Base-by-base conservation (phyloP, 805 yeast genomes). In the Teunomyces gatunensis region DNA sequence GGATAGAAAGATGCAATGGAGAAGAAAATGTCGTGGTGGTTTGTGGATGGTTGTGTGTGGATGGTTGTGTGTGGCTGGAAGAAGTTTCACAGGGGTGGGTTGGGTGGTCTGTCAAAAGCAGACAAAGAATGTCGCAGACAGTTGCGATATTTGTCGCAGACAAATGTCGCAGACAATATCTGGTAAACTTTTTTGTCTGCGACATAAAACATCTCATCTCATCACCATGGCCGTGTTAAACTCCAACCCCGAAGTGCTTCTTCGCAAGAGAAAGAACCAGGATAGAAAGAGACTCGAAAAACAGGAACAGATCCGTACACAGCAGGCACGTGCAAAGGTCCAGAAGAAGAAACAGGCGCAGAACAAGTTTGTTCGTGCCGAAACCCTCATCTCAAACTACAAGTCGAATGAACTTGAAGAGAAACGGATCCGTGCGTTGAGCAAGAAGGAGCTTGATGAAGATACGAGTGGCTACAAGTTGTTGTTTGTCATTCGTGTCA, bases 261-360 rank as follows among this genome's bases (percentile, higher is more conserved):
- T 87, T 52, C 81, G 83, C 61, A 87, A 87, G 73, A 81, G 95
- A 69, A 87, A 86, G 72, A 80, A 85, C 61, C 86, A 85, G 50
- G 92, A 87, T 64, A 74, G 85, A 64, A 73, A 83, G 55, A 78
- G 90, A 64, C 57, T 86, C 46, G 87, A 84, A 64, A 87, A 84
- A 60, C 92, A 85, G 64, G 87, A 84, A 54, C 75, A 76, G 47
- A 83, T 84, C 12, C 74, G 74, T 52, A 68, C 73, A 57, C 80
- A 77, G 64, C 71, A 69, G 37, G 75, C 74, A 46, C 75, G 70
- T 42, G 73, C 70, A 52, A 68, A 74, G 50, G 62, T 57, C 45
- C 67, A 66, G 53, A 76, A 73, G 53, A 67, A 64, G 45, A 69
- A 73, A 51, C 68, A 70, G 46, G 40, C 40, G 29, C 71, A 73